A percentile compares a stretch with the other conserved stretches of the same genome.
Conservation (phyloP, 148 eudicot genomes). For the Diospyros kaki region DNA sequence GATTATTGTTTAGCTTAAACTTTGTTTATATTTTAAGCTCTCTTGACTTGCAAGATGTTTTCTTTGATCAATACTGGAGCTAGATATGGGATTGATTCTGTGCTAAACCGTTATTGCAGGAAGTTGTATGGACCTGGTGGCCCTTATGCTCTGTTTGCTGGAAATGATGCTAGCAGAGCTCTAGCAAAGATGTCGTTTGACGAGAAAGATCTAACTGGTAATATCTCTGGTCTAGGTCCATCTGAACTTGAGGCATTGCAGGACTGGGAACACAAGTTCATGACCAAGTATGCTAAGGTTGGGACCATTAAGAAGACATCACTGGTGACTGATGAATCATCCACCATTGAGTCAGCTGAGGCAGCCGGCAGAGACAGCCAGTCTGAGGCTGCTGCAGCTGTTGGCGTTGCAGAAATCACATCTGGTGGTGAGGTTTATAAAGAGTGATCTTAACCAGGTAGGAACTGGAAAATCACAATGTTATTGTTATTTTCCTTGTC, state of each 20-base stretch:
- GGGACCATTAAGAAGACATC: conserved; percentile 64
- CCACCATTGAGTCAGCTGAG: conserved; percentile 23
- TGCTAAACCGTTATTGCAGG: conserved; percentile 29
- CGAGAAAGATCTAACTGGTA: conserved; percentile 64
- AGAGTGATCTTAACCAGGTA: background rate
- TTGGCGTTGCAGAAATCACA: conserved; percentile 19
- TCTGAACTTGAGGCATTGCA: conserved; percentile 92
- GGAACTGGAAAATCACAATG: too few relatives aligned
- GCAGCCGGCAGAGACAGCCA: conserved; percentile 22
- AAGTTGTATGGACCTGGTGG: conserved; percentile 96
- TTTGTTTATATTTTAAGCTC: background rate
- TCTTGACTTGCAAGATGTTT: background rate
- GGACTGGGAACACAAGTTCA: conserved; percentile 98
- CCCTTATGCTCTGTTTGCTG: conserved; percentile 88
- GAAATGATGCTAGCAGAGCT: conserved; percentile 93
- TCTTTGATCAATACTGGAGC: background rate
- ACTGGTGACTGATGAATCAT: conserved; percentile 37
- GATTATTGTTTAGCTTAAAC: background rate
- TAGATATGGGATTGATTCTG: background rate
- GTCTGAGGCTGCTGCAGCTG: conserved; percentile 16
- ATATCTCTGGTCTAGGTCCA: conserved; percentile 76
- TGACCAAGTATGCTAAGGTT: conserved; percentile 93
- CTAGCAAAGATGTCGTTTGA: conserved; percentile 96
- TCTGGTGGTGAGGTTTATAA: background rate
- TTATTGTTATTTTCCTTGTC: too few relatives aligned